phyloP scores from a whole-genome alignment of 495 filamentous ascomycete species.

The Hyaloscypha variabilis region DNA sequence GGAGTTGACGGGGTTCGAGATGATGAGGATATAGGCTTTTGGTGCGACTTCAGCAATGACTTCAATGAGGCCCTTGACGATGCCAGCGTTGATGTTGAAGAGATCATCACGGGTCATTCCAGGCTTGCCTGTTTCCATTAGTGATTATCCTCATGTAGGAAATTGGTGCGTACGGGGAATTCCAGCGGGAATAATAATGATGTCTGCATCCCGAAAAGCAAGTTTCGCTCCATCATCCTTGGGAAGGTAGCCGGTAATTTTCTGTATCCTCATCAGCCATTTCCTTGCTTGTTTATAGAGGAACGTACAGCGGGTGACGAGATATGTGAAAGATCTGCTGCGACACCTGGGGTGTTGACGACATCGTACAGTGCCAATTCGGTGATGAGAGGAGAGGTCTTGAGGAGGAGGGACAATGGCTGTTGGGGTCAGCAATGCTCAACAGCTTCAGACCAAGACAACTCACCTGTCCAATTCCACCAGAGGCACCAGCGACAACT shows the following conservation, averaged over 20 bases:
- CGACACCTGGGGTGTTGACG: constrained; percentile 95
- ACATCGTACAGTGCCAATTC: constrained; percentile 98
- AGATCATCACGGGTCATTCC: constrained; percentile 99
- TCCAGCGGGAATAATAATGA: constrained; percentile 95
- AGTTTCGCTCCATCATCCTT: constrained; percentile 86
- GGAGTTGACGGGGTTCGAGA: constrained; percentile 99
- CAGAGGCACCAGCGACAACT: constrained; percentile 96
- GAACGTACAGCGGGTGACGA: constrained; percentile 83
- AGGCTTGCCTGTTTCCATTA: constrained; percentile 75
- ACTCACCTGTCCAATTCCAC: constrained; percentile 95
- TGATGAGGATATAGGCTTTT: constrained; percentile 91
- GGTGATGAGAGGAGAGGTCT: constrained; percentile 80
- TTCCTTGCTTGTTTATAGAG: constrained; percentile 6
- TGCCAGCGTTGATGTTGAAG: constrained; percentile 97
- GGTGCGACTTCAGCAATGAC: constrained; percentile 84
- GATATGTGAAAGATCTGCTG: constrained; percentile 96
- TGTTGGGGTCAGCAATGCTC: constrained; percentile 45
- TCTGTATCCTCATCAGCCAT: constrained; percentile 56
- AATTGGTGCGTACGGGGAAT: constrained; percentile 78
- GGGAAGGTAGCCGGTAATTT: constrained; percentile 88
- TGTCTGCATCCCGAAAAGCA: constrained; percentile 86
- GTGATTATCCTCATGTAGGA: not conserved
- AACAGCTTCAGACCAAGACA: not conserved
- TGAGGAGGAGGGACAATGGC: constrained; percentile 95
- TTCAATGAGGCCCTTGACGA: constrained; percentile 84